phyloP scores from a whole-genome alignment of 2,329 filamentous ascomycete genomes.

The Diaporthe sp. region DNA sequence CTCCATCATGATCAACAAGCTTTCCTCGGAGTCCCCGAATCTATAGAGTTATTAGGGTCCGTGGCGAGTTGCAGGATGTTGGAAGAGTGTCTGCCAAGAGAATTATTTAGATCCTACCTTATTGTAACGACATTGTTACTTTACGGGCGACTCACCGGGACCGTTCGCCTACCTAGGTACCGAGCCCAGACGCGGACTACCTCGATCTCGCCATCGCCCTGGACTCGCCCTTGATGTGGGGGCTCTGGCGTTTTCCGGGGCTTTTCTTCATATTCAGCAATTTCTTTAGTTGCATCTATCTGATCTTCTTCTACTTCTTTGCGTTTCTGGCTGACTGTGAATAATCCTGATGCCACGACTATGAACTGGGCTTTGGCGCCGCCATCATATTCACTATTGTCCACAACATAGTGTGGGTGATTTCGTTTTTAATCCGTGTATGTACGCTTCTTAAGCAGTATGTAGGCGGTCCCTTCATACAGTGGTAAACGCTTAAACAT shows the following conservation, averaged over 20 bases:
- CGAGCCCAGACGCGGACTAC: background rate
- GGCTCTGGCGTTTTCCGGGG: background rate
- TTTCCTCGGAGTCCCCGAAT: no score
- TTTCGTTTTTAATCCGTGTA: no score
- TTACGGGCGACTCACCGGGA: background rate
- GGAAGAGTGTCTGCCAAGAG: no score
- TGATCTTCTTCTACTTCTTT: background rate
- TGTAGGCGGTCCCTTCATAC: no score
- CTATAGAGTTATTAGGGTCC: background rate
- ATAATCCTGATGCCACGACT: background rate
- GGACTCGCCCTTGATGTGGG: background rate
- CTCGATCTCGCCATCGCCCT: background rate
- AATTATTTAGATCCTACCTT: background rate
- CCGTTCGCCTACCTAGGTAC: background rate
- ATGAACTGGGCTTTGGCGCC: background rate
- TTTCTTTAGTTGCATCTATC: background rate
- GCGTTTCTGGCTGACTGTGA: background rate
- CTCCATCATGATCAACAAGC: no score
- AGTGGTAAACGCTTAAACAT: no score
- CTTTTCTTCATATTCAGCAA: background rate
- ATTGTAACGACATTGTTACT: background rate
- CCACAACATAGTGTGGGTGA: background rate
- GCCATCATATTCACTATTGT: background rate
- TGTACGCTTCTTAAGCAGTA: no score
- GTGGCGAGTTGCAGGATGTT: no score